These are phyloP conservation scores for Pichia sp. DNA, from an alignment of 1,139 yeast genomes.

Conservation along the genomic window DNA sequence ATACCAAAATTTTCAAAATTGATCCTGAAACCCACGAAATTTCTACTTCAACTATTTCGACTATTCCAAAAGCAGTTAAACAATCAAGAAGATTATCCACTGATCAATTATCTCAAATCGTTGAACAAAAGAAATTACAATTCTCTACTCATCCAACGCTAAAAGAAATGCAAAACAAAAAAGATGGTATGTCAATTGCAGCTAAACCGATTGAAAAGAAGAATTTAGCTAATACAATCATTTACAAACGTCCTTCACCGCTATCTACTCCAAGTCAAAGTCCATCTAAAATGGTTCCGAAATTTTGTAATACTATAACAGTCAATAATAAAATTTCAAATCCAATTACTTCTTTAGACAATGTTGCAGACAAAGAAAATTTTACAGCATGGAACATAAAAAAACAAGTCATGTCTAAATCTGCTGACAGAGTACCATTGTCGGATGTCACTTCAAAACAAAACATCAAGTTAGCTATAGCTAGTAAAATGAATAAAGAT, in stretches of 20 bases:
- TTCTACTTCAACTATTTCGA: background rate
- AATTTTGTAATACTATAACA: no score
- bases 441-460: background rate
- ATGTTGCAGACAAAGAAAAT: background rate
- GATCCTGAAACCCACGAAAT: background rate
- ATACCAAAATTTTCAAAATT: background rate
- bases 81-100: constrained; percentile 7
- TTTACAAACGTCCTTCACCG: constrained; percentile 16
- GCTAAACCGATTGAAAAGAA: constrained; percentile 15
- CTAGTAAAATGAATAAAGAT: no score
- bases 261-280: constrained; percentile 3
- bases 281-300: background rate
- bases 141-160: constrained; percentile 13
- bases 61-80: background rate
- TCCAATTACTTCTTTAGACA: background rate
- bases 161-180: constrained; percentile 7
- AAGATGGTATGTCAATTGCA: background rate
- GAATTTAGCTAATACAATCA: constrained; percentile 11
- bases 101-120: constrained; percentile 5
- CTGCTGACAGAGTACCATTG: background rate
- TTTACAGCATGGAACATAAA: background rate
- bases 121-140: constrained; percentile 9
- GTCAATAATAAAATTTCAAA: background rate
- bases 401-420: background rate
- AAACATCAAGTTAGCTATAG: background rate